phyloP scores from a whole-genome alignment of 805 yeast species.

The Hanseniaspora lindneri region DNA sequence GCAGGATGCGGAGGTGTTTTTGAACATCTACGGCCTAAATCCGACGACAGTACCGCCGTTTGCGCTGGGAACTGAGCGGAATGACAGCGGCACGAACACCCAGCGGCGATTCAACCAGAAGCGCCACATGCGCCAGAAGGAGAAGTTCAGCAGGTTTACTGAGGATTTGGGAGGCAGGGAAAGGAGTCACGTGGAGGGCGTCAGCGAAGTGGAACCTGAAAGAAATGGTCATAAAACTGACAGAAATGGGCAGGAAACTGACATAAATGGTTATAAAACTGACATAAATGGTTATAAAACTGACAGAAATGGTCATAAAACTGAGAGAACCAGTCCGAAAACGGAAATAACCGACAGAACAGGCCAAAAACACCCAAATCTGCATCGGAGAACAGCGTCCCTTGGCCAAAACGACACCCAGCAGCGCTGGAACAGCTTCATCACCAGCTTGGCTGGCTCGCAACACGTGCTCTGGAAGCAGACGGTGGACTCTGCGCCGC shows the following conservation, averaged over 20 bases:
- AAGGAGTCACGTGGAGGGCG: background rate
- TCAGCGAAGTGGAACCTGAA: background rate
- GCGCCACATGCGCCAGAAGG: conserved; percentile 6
- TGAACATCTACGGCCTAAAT: conserved; percentile 30
- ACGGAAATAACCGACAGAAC: no score
- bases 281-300: no score
- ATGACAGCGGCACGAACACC: conserved; percentile 2
- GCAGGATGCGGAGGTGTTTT: conserved; percentile 10
- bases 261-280: no score
- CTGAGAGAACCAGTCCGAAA: no score
- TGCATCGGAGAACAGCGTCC: no score
- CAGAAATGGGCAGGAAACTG: background rate
- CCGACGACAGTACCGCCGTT: conserved; percentile 50
- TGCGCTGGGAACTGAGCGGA: conserved; percentile 40
- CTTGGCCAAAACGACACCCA: background rate
- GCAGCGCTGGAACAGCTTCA: conserved; percentile 9
- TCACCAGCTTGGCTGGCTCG: background rate
- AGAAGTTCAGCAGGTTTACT: background rate
- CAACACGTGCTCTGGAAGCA: background rate
- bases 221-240: background rate
- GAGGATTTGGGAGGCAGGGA: background rate
- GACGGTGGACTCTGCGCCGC: background rate
- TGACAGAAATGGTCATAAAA: no score
- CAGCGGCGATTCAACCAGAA: conserved; percentile 10
- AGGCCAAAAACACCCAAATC: no score